phyloP scores from a whole-genome alignment of 31 red algal species.

The Asparagopsis taxiformis region DNA sequence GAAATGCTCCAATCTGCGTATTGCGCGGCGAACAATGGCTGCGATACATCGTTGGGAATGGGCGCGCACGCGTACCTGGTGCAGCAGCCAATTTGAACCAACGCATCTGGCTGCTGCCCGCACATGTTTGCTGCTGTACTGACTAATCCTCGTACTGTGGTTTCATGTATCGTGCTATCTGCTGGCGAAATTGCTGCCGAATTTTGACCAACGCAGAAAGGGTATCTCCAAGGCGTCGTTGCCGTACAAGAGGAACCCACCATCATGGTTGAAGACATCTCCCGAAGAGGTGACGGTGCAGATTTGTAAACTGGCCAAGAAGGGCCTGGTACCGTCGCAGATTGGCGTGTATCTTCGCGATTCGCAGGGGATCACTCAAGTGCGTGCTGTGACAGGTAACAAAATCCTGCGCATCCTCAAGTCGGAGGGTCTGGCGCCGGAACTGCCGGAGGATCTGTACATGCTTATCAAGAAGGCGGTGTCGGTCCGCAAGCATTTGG shows the following conservation, averaged over 20 bases:
- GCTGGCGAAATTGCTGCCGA: not conserved
- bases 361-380: slow-evolving; percentile 87
- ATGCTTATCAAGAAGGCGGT: slow-evolving; percentile 98
- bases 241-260: slow-evolving; percentile 83
- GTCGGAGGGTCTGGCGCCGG: slow-evolving; percentile 77
- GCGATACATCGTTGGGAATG: too few species aligned
- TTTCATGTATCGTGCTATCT: slow-evolving; percentile 4
- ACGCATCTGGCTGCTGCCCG: not conserved
- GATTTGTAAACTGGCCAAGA: slow-evolving; percentile 90
- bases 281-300: slow-evolving; percentile 80
- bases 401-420: slow-evolving; percentile 91
- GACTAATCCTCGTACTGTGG: slow-evolving; percentile 6
- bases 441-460: slow-evolving; percentile 94
- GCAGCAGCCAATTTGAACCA: not conserved
- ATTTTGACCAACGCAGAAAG: slow-evolving; percentile 55
- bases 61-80: too few species aligned
- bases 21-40: too few species aligned
- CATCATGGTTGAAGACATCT: slow-evolving; percentile 87
- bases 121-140: slow-evolving; percentile 2
- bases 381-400: slow-evolving; percentile 84
- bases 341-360: slow-evolving; percentile 93
- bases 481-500: slow-evolving; percentile 94
- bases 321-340: slow-evolving; percentile 88
- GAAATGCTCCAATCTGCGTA: not conserved
- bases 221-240: slow-evolving; percentile 76